Base-by-base conservation (phyloP, 2,329 filamentous ascomycete species). In the Epichloe bromicola region DNA sequence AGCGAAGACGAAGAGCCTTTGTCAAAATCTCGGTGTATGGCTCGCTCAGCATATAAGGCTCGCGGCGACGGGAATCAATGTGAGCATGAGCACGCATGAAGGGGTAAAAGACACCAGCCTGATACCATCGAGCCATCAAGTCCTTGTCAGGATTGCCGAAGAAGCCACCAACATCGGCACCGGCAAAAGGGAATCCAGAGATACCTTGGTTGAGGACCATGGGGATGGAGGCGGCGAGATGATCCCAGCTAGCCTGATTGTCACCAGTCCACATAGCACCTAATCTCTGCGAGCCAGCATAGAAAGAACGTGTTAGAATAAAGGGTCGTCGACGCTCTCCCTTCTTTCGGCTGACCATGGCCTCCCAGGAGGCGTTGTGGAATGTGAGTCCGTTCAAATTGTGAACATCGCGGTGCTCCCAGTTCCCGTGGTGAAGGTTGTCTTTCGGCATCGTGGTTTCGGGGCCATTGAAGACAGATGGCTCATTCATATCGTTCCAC, bases 401-500 rank as follows among this genome's bases (percentile, higher is more conserved):
- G 74, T 98, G 93, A 5, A 98, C 72, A 64, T 98, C 93, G 56
- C 93, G 86, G 65, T 98, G 93, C 67, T 98, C 93, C 93, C 93
- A 98, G 62, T 85, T 80, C 49, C 80, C 90, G 61, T 86, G 72
- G 65, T 98, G 93, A 33, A 98, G 69, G 65, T 98, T 98, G 72
- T 98, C 93, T 70, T 96, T 96, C 55, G 93, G 93, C 90, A 97
- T 97, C 5, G 91, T 97, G 3, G 89, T 95, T 68, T 98, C 93
- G 0, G 93, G 93, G 0, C 93, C 93, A 65, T 97, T 97, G 74
- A 98, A 98, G 2, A 98, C 93, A 0, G 93, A 97, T 0, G 93
- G 93, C 71, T 98, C 93, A 64, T 96, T 97, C 93, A 98, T 98
- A 66, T 98, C 93, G 66, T 98, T 98, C 93, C 93, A 98, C 60